Base-by-base conservation (phyloP, 2,329 filamentous ascomycete species). In the Ustilaginoidea virens region DNA sequence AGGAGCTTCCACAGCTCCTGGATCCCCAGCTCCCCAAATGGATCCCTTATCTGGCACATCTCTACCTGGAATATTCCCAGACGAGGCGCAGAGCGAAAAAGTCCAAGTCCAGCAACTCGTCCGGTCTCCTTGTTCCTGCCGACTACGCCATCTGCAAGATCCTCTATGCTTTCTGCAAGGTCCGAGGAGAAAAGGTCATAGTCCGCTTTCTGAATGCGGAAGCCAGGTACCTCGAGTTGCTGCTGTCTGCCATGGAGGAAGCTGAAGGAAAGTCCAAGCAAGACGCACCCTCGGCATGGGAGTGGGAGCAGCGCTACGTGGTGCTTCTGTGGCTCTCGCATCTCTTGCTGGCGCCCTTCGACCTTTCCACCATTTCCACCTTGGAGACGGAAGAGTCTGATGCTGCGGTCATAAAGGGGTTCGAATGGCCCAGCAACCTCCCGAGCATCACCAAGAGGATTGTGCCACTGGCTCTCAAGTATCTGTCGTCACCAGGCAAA, bases 1-100 rank as follows among this genome's bases (percentile, higher is more conserved):
- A 96, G 61, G 86, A 94, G 60, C 77, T 92, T 39, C 90, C 90
- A 12, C 90, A 98, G 50, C 66, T 96, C 22, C 68, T 98, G 16
- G 90, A 98, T 53, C 72, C 82, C 7, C 70, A 87, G 50, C 64
- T 98, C 23, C 74, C 79, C 28, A 66, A 58, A 37, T 74, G 92
- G 52, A 62, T 96, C 28, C 77, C 81, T 15, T 59, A 69, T 23
- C 62, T 96, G 20, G 74, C 82, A 16, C 66, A 76, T 43, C 77
- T 80, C 12, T 92, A 87, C 43, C 58, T 93, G 13, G 68, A 72
- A 30, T 74, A 72, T 42, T 55, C 85, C 7, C 58, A 58, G 37
- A 54, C 51, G 27, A 50, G 55, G 47, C 56, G 49, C 39, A 49
- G 48, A 34, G 55, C 45, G 44, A 66, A 52, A 38, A 44, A 40